Evolutionary conservation across 2,329 filamentous ascomycete species (phyloP).

Genomic region (Lojkania enalia): DNA sequence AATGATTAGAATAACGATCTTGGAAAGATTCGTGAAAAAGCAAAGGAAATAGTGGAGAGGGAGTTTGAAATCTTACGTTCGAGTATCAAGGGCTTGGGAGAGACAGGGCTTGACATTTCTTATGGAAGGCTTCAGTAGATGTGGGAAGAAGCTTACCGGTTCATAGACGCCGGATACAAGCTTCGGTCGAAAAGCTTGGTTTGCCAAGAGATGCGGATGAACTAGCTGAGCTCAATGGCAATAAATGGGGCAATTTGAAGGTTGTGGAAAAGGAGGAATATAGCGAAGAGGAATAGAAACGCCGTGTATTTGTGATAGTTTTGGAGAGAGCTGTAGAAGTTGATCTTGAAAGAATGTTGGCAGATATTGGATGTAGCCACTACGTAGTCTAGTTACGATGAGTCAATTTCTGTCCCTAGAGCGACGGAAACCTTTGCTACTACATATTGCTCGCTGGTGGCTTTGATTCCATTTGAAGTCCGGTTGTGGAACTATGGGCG

Average conservation of each 20-base stretch:
- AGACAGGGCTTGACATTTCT: slow-evolving; percentile 49
- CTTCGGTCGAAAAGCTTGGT: background rate
- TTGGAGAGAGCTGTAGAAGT: slow-evolving; percentile 45
- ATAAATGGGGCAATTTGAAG: background rate
- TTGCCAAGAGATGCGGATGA: background rate
- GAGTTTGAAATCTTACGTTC: slow-evolving; percentile 38
- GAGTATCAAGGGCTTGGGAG: slow-evolving; percentile 48
- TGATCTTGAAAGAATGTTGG: slow-evolving; percentile 45
- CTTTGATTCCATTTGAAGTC: too few species aligned
- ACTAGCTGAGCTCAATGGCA: background rate
- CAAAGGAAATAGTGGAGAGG: slow-evolving; percentile 12
- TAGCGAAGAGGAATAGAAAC: slow-evolving; percentile 40
- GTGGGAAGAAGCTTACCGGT: slow-evolving; percentile 46
- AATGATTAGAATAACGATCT: slow-evolving; percentile 20
- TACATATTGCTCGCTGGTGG: too few species aligned
- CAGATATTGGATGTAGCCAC: background rate
- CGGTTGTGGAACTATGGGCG: too few species aligned
- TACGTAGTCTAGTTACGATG: background rate
- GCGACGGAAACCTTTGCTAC: too few species aligned
- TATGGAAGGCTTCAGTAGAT: slow-evolving; percentile 47
- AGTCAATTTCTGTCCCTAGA: too few species aligned
- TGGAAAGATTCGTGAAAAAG: background rate
- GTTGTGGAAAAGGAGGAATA: slow-evolving; percentile 17
- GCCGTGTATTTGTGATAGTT: slow-evolving; percentile 46
- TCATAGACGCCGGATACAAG: slow-evolving; percentile 42